These are phyloP conservation scores for Pythium rishiriense DNA, from an alignment of 352 stramenopile genomes.

Conservation along the genomic window DNA sequence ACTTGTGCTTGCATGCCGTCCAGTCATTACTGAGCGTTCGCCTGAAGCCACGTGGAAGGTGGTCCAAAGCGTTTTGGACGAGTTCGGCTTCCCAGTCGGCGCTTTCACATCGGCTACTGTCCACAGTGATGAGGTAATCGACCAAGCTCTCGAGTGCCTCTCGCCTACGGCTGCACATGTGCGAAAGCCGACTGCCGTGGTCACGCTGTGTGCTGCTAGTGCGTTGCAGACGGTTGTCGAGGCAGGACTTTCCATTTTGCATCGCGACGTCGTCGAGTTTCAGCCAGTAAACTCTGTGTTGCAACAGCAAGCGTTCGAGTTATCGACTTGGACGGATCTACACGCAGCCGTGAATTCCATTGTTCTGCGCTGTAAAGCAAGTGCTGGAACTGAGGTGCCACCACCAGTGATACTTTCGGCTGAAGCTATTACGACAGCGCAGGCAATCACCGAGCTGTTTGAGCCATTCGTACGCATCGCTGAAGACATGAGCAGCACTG, in stretches of 20 bases:
- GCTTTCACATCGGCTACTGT: conserved; percentile 1
- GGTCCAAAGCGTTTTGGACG: conserved; percentile 13
- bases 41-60: not conserved
- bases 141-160: not conserved
- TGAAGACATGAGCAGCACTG: conserved; percentile 11
- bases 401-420: not conserved
- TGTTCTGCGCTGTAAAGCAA: not conserved
- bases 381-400: not conserved
- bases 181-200: not conserved
- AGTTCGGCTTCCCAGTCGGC: conserved; percentile 9
- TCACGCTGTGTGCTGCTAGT: conserved; percentile 13
- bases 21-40: not conserved
- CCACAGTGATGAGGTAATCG: not conserved
- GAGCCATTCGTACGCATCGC: conserved; percentile 20
- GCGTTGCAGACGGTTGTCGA: conserved; percentile 2
- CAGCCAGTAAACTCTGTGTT: not conserved
- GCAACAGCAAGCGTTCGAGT: not conserved
- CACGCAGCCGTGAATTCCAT: not conserved
- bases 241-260: not conserved
- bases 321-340: conserved; percentile 8
- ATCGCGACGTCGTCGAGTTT: not conserved
- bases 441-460: not conserved
- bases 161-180: not conserved
- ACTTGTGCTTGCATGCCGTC: conserved; percentile 14
- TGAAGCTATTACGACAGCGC: not conserved